These are phyloP conservation scores for Volvox africanus DNA, from an alignment of 139 green algal species.

Conservation along the genomic window DNA sequence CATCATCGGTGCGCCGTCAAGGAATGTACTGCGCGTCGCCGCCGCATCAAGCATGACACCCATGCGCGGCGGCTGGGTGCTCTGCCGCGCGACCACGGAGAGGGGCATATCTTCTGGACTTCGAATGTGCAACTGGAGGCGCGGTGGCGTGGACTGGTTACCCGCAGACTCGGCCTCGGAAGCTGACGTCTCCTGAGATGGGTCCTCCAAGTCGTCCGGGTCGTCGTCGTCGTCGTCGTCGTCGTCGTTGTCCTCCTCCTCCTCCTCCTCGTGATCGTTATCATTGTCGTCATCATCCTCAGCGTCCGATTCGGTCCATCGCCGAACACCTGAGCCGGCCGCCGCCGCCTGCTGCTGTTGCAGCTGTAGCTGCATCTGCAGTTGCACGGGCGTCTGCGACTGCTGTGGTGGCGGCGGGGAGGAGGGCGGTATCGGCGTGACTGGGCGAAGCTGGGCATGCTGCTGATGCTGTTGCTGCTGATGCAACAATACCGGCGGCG, in stretches of 20 bases:
- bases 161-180: neutral
- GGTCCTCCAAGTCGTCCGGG: neutral
- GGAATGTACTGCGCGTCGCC: neutral
- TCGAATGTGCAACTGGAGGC: neutral
- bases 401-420: constrained; percentile 33
- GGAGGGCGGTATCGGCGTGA: neutral
- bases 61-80: neutral
- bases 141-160: constrained; percentile 6
- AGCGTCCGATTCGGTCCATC: neutral
- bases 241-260: neutral
- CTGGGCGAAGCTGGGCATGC: neutral
- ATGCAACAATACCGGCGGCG: neutral
- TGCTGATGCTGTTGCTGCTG: no score
- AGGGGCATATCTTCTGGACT: constrained; percentile 45
- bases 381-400: constrained; percentile 18
- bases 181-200: neutral
- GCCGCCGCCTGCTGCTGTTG: neutral
- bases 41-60: neutral
- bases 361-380: neutral
- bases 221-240: neutral
- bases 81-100: neutral
- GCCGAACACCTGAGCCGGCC: neutral
- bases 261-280: neutral
- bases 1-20: neutral
- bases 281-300: neutral